These are phyloP conservation scores for Gossypium ekmanianum DNA, from an alignment of 345 rosid species.

Conservation along the genomic window DNA sequence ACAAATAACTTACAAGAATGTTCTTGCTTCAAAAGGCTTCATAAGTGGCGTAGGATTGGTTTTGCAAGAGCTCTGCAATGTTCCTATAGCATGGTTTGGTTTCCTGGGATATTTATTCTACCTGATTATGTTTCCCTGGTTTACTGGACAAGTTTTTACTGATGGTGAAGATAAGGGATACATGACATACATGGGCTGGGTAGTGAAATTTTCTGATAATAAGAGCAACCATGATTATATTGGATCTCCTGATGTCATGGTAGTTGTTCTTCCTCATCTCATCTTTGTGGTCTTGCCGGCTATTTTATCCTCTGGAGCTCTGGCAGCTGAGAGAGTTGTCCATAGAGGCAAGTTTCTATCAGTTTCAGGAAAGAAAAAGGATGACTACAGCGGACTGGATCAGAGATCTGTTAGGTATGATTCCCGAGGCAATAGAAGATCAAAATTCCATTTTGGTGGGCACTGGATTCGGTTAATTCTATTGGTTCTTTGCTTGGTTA, in stretches of 20 bases:
- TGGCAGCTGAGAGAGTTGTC: conserved; percentile 71
- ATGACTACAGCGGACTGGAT: conserved; percentile 38
- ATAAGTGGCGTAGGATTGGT: conserved; percentile 50
- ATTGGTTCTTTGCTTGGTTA: conserved; percentile 50
- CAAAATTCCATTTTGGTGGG: conserved; percentile 27
- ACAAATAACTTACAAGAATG: conserved; percentile 52
- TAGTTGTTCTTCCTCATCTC: conserved; percentile 79
- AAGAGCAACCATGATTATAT: conserved; percentile 43
- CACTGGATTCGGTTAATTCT: conserved; percentile 55
- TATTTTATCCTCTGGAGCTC: conserved; percentile 40
- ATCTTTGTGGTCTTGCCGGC: conserved; percentile 63
- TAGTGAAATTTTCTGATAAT: conserved; percentile 31
- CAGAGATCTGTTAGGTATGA: conserved; percentile 28
- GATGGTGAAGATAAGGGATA: conserved; percentile 47
- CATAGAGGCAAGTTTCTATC: conserved; percentile 49
- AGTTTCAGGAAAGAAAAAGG: conserved; percentile 67
- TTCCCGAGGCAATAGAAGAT: conserved; percentile 20
- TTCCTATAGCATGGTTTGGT: conserved; percentile 62
- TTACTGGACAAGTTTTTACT: conserved; percentile 61
- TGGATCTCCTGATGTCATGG: conserved; percentile 82
- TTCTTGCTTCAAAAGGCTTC: conserved; percentile 41
- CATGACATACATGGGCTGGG: conserved; percentile 93
- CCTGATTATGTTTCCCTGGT: conserved; percentile 77
- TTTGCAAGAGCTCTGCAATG: conserved; percentile 67
- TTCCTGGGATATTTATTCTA: conserved; percentile 54